Evolutionary conservation across 1,284 basidiomycete genomes (phyloP), one percentile per base, ranked within the genome.

Genomic region (Vanrija pseudolonga): DNA sequence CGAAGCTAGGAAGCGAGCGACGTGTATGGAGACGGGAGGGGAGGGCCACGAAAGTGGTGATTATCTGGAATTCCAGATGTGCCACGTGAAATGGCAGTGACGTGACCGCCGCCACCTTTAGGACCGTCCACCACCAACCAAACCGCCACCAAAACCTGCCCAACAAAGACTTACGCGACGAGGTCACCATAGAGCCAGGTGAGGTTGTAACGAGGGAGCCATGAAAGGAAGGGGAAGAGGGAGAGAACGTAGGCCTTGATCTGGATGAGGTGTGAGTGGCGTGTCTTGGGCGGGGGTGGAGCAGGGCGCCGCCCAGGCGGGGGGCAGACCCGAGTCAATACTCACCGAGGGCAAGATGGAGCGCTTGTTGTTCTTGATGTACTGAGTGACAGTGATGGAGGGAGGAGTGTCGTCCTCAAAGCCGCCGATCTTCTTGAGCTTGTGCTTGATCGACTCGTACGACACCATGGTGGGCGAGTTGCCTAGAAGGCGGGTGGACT

Each of bases 171-270:
- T 70, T 51, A 76, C 73, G 92, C 91, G 63, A 96, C 84, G 26
- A 94, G 68, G 76, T 96, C 92, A 46, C 91, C 79, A 22, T 64
- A 56, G 15, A 79, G 59, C 78, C 78, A 79, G 32, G 59, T 66
- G 26, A 72, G 59, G 60, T 72, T 94, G 78, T 95, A 95, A 64
- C 89, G 81, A 9, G 84, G 81, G 39, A 89, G 84, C 91, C 91
- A 95, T 46, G 82, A 77, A 2, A 89, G 36, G 69, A 94, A 89
- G 2, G 91, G 91, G 76, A 95, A 94, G 12, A 94, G 78, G 57
- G 83, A 82, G 50, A 72, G 66, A 26, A 90, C 37, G 67, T 93
- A 95, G 50, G 78, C 62, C 38, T 80, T 68, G 40, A 81, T 69
- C 87, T 90, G 50, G 32, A 12, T 6, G 32, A 19, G 36, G 26